Evolutionary conservation across 331 rosid species (phyloP).

Genomic region (Ulmus americana): DNA sequence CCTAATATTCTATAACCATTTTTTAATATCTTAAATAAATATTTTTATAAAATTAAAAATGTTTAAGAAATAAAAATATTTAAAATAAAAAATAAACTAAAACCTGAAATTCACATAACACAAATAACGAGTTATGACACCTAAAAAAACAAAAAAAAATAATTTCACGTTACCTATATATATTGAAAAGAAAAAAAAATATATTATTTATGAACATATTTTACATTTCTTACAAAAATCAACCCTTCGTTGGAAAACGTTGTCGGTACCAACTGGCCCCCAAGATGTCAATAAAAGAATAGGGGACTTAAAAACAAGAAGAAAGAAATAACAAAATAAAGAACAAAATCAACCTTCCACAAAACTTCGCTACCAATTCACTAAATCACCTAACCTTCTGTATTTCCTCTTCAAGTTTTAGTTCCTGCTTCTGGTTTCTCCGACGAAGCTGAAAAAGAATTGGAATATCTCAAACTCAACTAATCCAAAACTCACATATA

Average conservation of each 20-base stretch:
- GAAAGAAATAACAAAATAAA: neutral
- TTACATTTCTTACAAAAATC: conserved; percentile 17
- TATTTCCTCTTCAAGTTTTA: conserved; percentile 15
- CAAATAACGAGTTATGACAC: too few species aligned
- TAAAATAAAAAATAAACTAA: too few species aligned
- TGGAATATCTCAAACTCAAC: conserved; percentile 16
- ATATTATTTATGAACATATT: neutral
- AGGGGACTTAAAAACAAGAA: neutral
- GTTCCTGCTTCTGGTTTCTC: conserved; percentile 14
- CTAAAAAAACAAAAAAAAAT: too few species aligned
- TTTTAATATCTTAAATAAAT: too few species aligned
- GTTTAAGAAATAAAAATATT: too few species aligned
- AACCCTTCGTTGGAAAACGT: neutral
- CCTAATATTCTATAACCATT: too few species aligned
- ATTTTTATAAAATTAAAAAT: too few species aligned
- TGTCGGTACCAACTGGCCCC: conserved; percentile 3
- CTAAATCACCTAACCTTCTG: conserved; percentile 22
- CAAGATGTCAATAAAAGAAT: conserved; percentile 20
- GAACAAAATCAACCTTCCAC: conserved; percentile 8
- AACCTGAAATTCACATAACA: too few species aligned
- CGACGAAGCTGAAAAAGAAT: conserved; percentile 13
- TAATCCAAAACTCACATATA: conserved; percentile 18
- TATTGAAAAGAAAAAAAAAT: conserved; percentile 1
- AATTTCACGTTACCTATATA: neutral
- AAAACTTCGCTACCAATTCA: conserved; percentile 12